Conservation (phyloP, 2,329 filamentous ascomycete species). For the Fusarium buharicum region DNA sequence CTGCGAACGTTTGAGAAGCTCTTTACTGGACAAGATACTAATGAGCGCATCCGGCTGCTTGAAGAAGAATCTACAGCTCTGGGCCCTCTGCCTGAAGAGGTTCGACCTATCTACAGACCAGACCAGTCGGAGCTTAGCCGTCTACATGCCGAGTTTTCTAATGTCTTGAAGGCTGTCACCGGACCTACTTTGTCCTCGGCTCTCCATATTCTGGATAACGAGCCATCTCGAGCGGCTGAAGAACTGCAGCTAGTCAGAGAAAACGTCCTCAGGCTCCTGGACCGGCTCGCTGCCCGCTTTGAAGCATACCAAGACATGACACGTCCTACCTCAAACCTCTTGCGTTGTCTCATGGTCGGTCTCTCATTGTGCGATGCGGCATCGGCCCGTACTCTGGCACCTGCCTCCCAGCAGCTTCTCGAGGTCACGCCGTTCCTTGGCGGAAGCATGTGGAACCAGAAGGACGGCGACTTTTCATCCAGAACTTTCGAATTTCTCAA, state of each 20-base stretch:
- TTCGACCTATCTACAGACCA: slow-evolving; percentile 77
- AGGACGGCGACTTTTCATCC: slow-evolving; percentile 32
- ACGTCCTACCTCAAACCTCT: slow-evolving; percentile 78
- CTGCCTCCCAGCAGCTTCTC: slow-evolving; percentile 53
- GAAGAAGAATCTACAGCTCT: slow-evolving; percentile 70
- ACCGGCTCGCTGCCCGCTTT: slow-evolving; percentile 75
- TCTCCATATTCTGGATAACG: slow-evolving; percentile 41
- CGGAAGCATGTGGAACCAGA: slow-evolving; percentile 52
- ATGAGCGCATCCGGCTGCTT: slow-evolving; percentile 71
- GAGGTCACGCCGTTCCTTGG: slow-evolving; percentile 66
- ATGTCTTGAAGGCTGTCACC: slow-evolving; percentile 74
- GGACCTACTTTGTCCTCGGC: slow-evolving; percentile 57
- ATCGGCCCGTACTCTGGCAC: slow-evolving; percentile 56
- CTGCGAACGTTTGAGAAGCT: slow-evolving; percentile 72
- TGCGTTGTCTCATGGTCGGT: slow-evolving; percentile 82
- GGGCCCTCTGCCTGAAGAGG: slow-evolving; percentile 72
- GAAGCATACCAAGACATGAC: slow-evolving; percentile 87
- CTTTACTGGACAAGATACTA: slow-evolving; percentile 75
- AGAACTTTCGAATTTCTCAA: slow-evolving; percentile 58
- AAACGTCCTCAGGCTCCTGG: slow-evolving; percentile 74
- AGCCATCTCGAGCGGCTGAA: slow-evolving; percentile 37
- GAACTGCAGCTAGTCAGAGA: slow-evolving; percentile 63
- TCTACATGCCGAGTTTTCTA: slow-evolving; percentile 85
- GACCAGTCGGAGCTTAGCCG: slow-evolving; percentile 71
- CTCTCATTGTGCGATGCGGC: slow-evolving; percentile 67